These are phyloP conservation scores for Sicyos edulis DNA, from an alignment of 306 rosid species.

Conservation along the genomic window DNA sequence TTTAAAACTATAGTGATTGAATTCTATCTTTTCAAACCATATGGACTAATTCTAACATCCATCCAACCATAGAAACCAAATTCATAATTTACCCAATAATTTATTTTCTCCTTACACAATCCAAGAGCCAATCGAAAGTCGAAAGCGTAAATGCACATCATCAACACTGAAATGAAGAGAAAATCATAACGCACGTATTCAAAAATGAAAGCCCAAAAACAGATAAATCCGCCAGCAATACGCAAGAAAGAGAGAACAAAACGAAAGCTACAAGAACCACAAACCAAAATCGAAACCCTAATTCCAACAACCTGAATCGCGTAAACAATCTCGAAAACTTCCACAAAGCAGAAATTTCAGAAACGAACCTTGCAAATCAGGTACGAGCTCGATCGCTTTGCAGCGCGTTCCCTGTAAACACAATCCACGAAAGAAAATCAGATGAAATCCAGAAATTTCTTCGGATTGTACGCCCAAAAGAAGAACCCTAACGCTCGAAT, in stretches of 20 bases:
- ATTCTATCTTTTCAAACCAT: no score
- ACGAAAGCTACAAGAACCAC: neutral
- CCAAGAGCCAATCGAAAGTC: neutral
- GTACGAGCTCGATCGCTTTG: neutral
- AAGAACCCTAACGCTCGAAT: conserved; percentile 16
- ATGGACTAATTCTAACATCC: no score
- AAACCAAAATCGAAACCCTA: conserved; percentile 8
- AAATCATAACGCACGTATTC: neutral
- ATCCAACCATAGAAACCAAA: no score
- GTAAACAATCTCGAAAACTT: neutral
- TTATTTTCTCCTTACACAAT: neutral
- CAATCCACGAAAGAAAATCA: neutral
- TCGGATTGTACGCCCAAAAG: neutral
- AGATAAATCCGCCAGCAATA: neutral
- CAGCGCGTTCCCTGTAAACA: neutral
- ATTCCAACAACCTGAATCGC: neutral
- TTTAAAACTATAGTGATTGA: no score
- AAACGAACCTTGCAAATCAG: neutral
- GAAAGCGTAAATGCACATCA: neutral
- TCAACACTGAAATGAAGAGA: neutral
- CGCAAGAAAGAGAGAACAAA: neutral
- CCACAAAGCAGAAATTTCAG: neutral
- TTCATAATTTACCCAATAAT: no score
- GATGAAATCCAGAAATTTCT: conserved; percentile 32
- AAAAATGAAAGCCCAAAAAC: neutral